Evolutionary conservation across 2,329 filamentous ascomycete genomes (phyloP).

Genomic region (Penicillium sp.): DNA sequence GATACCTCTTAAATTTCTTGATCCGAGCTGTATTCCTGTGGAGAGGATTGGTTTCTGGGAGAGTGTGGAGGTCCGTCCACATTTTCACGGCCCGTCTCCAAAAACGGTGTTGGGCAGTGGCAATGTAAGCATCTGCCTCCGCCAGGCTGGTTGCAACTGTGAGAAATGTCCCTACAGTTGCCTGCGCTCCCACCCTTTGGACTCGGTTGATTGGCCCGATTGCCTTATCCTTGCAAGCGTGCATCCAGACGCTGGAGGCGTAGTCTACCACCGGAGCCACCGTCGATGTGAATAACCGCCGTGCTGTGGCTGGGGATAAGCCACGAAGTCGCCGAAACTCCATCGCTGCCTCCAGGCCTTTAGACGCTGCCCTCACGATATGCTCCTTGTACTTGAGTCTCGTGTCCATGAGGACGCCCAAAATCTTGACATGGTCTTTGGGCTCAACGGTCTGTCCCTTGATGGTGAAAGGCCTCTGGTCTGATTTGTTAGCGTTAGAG

Average conservation of each 20-base stretch:
- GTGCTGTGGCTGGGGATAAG: constrained; percentile 15
- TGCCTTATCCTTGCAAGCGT: constrained; percentile 14
- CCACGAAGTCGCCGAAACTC: constrained; percentile 12
- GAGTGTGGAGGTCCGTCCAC: constrained; percentile 14
- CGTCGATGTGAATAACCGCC: constrained; percentile 18
- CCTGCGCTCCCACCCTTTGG: constrained; percentile 21
- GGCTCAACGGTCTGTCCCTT: constrained; percentile 16
- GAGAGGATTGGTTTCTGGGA: constrained; percentile 14
- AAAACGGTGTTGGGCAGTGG: constrained; percentile 13
- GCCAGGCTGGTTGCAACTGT: constrained; percentile 18
- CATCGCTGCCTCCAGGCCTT: constrained; percentile 19
- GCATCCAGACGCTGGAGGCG: constrained; percentile 17
- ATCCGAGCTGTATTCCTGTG: constrained; percentile 12
- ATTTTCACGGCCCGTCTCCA: constrained; percentile 18
- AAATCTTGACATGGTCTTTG: constrained; percentile 17
- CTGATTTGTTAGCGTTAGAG: constrained; percentile 17
- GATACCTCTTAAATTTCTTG: constrained; percentile 12
- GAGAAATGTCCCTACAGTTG: constrained; percentile 21
- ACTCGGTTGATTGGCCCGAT: constrained; percentile 18
- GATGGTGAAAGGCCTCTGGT: constrained; percentile 15
- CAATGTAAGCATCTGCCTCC: constrained; percentile 21
- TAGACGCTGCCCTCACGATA: constrained; percentile 17
- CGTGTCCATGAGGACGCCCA: constrained; percentile 21
- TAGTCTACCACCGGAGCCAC: constrained; percentile 25
- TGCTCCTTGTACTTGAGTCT: constrained; percentile 24